A percentile compares a stretch with the other conserved stretches of the same genome.
phyloP scores from a whole-genome alignment of 2,329 filamentous ascomycete species.

The Nannizziopsis arthrosporioides region DNA sequence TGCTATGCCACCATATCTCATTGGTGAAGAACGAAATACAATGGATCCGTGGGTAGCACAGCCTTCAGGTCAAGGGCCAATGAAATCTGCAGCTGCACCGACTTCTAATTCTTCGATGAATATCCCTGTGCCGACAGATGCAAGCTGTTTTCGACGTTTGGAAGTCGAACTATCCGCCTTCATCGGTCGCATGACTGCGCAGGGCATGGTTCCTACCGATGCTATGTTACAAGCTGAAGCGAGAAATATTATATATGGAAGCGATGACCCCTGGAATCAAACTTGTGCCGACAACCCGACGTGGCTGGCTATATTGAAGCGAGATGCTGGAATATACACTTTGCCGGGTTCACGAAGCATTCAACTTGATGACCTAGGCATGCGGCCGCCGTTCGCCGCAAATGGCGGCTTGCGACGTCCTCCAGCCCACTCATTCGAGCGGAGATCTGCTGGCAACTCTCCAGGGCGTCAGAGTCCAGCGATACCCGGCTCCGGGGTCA shows the following conservation, averaged over 20 bases:
- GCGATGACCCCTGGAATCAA: slow-evolving; percentile 27
- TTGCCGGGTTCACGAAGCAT: slow-evolving; percentile 25
- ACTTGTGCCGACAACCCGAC: slow-evolving; percentile 38
- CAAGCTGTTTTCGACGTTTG: slow-evolving; percentile 34
- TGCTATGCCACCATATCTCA: slow-evolving; percentile 28
- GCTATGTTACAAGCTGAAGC: slow-evolving; percentile 23
- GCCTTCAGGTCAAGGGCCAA: neutral
- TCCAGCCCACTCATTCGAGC: slow-evolving; percentile 24
- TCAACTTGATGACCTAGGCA: slow-evolving; percentile 29
- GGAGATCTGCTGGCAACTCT: slow-evolving; percentile 17
- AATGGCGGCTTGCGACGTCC: slow-evolving; percentile 26
- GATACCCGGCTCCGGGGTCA: slow-evolving; percentile 23
- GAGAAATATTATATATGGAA: slow-evolving; percentile 22
- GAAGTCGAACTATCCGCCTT: slow-evolving; percentile 31
- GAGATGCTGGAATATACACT: slow-evolving; percentile 30
- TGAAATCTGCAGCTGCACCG: neutral
- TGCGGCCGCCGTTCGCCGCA: slow-evolving; percentile 34
- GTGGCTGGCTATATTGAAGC: slow-evolving; percentile 37
- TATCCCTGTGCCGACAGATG: slow-evolving; percentile 25
- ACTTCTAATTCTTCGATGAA: slow-evolving; percentile 1
- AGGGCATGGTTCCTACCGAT: slow-evolving; percentile 28
- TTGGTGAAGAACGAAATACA: slow-evolving; percentile 25
- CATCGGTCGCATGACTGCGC: slow-evolving; percentile 25
- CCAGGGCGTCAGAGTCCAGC: slow-evolving; percentile 20
- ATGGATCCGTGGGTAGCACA: slow-evolving; percentile 24